Conservation (phyloP, 352 stramenopile species). For the Pythium chondricola region DNA sequence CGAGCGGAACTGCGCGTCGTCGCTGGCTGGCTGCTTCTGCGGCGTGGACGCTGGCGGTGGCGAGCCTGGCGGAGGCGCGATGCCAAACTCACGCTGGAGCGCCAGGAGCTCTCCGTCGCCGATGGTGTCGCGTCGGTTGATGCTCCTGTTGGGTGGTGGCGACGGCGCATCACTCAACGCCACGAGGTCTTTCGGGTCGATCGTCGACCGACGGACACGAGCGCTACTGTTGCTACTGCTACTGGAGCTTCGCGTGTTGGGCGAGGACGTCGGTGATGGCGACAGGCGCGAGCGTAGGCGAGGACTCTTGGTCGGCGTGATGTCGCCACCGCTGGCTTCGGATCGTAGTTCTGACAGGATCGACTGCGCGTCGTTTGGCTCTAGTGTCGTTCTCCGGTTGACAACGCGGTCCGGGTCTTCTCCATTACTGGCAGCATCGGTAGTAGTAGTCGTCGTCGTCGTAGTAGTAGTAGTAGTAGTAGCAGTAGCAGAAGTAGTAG, state of each 20-base stretch:
- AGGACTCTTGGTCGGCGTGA: neutral
- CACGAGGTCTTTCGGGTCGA: constrained; percentile 44
- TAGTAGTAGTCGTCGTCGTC: neutral
- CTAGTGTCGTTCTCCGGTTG: constrained; percentile 39
- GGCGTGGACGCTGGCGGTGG: constrained; percentile 3
- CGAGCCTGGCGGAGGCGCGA: neutral
- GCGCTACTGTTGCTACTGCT: too few species aligned
- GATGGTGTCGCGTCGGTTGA: constrained; percentile 51
- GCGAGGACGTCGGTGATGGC: constrained; percentile 10
- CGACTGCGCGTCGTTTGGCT: constrained; percentile 34
- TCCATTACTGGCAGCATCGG: too few species aligned
- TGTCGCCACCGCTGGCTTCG: constrained; percentile 1
- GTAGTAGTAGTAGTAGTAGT: constrained; percentile 2
- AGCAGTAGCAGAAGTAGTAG: too few species aligned
- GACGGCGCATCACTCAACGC: constrained; percentile 14
- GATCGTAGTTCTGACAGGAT: constrained; percentile 36
- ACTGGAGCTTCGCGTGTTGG: constrained; percentile 20
- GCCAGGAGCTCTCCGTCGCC: constrained; percentile 22
- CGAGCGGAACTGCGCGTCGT: constrained; percentile 12
- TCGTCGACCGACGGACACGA: constrained; percentile 38
- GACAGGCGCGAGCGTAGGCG: constrained; percentile 5
- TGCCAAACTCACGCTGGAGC: constrained; percentile 11
- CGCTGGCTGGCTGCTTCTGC: neutral
- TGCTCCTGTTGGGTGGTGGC: neutral
- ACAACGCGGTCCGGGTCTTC: too few species aligned